Evolutionary conservation across 1,284 basidiomycete genomes (phyloP), one percentile per base, ranked within the genome.

Genomic region (Pseudozyma sp.): DNA sequence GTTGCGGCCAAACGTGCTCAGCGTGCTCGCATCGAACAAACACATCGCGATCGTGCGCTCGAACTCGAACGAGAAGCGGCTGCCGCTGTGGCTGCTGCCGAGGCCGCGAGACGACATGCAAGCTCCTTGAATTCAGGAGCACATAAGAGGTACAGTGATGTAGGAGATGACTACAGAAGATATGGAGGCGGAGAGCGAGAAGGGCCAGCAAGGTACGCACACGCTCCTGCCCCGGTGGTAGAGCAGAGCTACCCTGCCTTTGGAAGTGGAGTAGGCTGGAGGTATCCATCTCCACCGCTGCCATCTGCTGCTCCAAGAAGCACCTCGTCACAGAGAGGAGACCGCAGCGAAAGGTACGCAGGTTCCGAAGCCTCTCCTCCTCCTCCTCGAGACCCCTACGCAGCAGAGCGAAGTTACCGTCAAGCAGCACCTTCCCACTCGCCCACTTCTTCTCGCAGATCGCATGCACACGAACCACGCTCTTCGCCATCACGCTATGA

Each of bases 21-120:
- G 35, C 53, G 68, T 3, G 58, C 58, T 3, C 58, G 53, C 1
- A 65, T 71, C 59, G 63, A 71, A 40, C 63, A 71, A 21, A 40
- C 56, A 38, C 69, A 62, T 36, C 59, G 58, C 34, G 58, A 70
- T 21, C 57, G 58, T 31, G 68, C 68, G 19, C 49, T 64, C 18
- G 68, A 71, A 25, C 38, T 66, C n/a, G 69, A 71, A 34, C 53
- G 69, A 25, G 69, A 71, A 49, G 69, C 69, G n/a, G 59, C 55
- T 2, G 69, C 68, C 18, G 66, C 66, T 12, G 60, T 63, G 31
- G 67, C 59, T 38, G 67, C 67, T 6, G 67, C 67, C n/a, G 60
- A 57, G 10, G 67, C 67, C 19, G 68, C 68, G 0, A 60, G 68
- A n/a, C 52, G 52, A 8, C 58, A 51, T 12, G 60, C 66, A 11